A percentile compares a stretch with the other conserved stretches of the same genome.
Evolutionary conservation across 371 early-diverging fungal genomes (phyloP).

Genomic region (Mucor mucedo): DNA sequence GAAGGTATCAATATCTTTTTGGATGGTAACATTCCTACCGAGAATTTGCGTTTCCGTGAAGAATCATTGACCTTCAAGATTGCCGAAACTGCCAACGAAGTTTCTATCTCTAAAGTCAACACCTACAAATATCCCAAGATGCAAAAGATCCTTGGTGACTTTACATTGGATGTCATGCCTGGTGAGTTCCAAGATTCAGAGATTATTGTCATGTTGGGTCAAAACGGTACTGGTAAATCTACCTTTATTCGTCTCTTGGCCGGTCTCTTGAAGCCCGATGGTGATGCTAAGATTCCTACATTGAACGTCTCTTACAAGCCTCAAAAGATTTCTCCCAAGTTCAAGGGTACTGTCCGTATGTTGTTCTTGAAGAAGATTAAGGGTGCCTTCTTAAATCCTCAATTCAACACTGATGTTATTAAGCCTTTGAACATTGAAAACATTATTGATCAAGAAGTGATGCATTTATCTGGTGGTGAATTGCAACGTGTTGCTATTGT

Average conservation of each 20-base stretch:
- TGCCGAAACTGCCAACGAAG: conserved; percentile 86
- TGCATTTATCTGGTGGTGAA: conserved; percentile 98
- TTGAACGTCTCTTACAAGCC: conserved; percentile 97
- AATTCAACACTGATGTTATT: conserved; percentile 98
- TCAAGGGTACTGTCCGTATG: conserved; percentile 95
- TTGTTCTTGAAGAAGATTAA: conserved; percentile 95
- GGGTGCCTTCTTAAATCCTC: conserved; percentile 90
- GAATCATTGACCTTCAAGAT: conserved; percentile 96
- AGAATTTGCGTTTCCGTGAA: conserved; percentile 99
- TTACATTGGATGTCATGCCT: conserved; percentile 81
- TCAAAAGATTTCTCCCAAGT: conserved; percentile 99
- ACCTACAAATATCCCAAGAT: conserved; percentile 89
- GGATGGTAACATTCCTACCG: conserved; percentile 98
- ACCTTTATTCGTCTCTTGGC: conserved; percentile 98
- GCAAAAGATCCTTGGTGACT: conserved; percentile 86
- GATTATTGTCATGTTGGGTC: conserved; percentile 99
- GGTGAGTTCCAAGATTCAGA: conserved; percentile 98
- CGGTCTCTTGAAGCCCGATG: conserved; percentile 88
- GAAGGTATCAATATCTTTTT: conserved; percentile 99
- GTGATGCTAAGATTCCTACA: conserved; percentile 79
- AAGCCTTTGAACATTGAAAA: conserved; percentile 96
- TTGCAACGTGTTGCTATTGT: conserved; percentile 99
- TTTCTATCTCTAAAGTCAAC: conserved; percentile 64
- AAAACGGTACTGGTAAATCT: conserved; percentile 99
- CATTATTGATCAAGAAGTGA: conserved; percentile 93